Percentiles rank a stretch among this genome's conserved stretches.
Evolutionary conservation across 176 grass and related monocot species (phyloP).

Genomic region (Carex myosuroides): DNA sequence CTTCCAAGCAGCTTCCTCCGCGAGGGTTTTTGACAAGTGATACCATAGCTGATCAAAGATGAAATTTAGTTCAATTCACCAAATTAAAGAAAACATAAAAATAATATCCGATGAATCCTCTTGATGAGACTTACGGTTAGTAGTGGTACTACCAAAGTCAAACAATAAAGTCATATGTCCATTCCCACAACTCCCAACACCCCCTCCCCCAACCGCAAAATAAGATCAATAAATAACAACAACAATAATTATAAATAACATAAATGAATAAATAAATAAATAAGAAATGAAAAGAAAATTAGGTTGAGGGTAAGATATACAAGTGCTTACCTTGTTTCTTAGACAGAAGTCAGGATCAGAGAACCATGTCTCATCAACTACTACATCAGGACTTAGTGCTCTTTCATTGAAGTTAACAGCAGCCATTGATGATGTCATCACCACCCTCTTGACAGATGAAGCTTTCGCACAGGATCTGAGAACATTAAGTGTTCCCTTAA

Average conservation of each 20-base stretch:
- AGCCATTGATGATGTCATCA: slow-evolving; percentile 34
- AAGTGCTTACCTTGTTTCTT: slow-evolving; percentile 1
- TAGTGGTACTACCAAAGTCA: background rate
- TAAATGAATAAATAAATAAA: background rate
- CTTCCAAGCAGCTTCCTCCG: slow-evolving; percentile 26
- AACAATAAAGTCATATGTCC: background rate
- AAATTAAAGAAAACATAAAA: background rate
- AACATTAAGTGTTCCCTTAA: slow-evolving; percentile 36
- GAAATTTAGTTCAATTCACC: background rate
- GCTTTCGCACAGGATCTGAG: slow-evolving; percentile 26
- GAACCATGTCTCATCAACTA: slow-evolving; percentile 35
- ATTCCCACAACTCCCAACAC: too few species aligned
- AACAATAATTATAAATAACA: too few species aligned
- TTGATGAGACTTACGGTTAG: background rate
- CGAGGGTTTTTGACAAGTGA: slow-evolving; percentile 19
- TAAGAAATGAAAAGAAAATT: background rate
- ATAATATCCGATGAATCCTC: background rate
- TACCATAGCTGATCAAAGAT: slow-evolving; percentile 26
- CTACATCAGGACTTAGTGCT: slow-evolving; percentile 18
- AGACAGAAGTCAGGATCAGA: slow-evolving; percentile 23
- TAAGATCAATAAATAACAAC: too few species aligned
- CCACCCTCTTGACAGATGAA: slow-evolving; percentile 26
- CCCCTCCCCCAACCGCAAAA: too few species aligned
- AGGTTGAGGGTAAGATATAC: background rate
- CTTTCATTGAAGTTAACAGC: slow-evolving; percentile 11